Evolutionary conservation across 2,329 filamentous ascomycete species (phyloP), one percentile per base, ranked within the genome.

Genomic region (Colletotrichum theobromicola): DNA sequence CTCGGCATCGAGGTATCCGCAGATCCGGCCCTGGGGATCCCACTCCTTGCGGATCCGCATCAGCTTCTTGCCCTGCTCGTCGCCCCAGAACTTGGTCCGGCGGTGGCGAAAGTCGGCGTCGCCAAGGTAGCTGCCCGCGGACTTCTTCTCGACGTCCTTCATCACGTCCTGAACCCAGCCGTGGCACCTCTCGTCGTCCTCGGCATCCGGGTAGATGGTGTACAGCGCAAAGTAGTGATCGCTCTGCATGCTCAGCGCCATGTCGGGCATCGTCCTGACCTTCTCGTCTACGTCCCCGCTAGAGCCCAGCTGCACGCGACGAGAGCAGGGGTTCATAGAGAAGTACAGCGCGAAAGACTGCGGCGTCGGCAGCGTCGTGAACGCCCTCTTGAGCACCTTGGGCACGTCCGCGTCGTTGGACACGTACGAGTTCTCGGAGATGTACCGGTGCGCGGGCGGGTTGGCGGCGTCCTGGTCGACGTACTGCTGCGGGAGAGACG

Each of bases 181-280:
- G 34, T 80, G 79, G 77, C 85, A 88, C n/a, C 76, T 75, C 1
- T 77, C 79, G 74, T 90, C 89, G 50, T 90, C 87, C 4, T 78
- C 74, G 21, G 79, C 81, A 28, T 88, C 80, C 63, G 89, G 85
- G 85, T 87, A 90, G 3, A 89, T 80, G 0, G 86, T 83, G 76
- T 90, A 91, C 4, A 88, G 68, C 2, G 89, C 88, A 77, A 91
- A 87, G 79, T 91, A 91, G 78, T 91, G 88, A 76, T 91, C 89
- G 0, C 84, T 85, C 69, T 90, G 88, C 85, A 90, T 85, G 32
- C 85, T 88, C 16, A 90, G 80, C 5, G 89, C 89, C 89, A 91
- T 91, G 71, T 88, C 86, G 1, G 84, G 82, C 42, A 87, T 79
- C 34, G 75, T 58, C 58, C 24, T 67, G 26, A 24, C 35, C 15